Percentiles rank a stretch among this genome's conserved stretches.
These are phyloP conservation scores for Phaeomoniella chlamydospora DNA, from an alignment of 2,329 filamentous ascomycete species.

Conservation along the genomic window DNA sequence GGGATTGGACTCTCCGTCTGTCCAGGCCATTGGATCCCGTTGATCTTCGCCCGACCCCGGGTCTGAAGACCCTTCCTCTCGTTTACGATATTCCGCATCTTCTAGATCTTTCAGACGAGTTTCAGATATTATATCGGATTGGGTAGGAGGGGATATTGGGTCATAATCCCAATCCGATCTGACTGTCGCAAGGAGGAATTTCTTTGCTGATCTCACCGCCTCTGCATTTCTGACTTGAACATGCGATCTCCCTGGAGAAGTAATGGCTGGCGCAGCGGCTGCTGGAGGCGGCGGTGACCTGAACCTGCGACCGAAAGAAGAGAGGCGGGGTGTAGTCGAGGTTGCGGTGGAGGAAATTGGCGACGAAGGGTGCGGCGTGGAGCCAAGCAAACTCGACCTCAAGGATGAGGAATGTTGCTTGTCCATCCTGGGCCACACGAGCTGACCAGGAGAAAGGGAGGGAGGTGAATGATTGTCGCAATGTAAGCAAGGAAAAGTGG, in stretches of 20 bases:
- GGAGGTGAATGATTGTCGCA: too few relatives aligned
- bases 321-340: background rate
- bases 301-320: background rate
- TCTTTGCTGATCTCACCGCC: conserved; percentile 7
- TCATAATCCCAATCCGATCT: conserved; percentile 12
- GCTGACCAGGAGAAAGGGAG: too few relatives aligned
- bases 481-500: background rate
- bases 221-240: conserved; percentile 3
- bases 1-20: conserved; percentile 9
- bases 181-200: conserved; percentile 7
- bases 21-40: conserved; percentile 2
- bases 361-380: background rate
- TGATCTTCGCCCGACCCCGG: conserved; percentile 4
- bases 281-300: background rate
- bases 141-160: conserved; percentile 2
- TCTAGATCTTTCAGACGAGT: background rate
- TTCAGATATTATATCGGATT: background rate
- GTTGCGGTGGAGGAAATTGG: background rate
- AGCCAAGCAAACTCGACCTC: background rate
- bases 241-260: background rate
- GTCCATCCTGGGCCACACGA: background rate
- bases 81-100: conserved; percentile 6
- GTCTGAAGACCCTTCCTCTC: conserved; percentile 10
- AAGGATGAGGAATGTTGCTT: background rate
- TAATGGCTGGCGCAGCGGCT: background rate